A percentile compares a stretch with the other conserved stretches of the same genome.
phyloP scores from a whole-genome alignment of 1,284 basidiomycete genomes.

The Phellinidium pouzarii region DNA sequence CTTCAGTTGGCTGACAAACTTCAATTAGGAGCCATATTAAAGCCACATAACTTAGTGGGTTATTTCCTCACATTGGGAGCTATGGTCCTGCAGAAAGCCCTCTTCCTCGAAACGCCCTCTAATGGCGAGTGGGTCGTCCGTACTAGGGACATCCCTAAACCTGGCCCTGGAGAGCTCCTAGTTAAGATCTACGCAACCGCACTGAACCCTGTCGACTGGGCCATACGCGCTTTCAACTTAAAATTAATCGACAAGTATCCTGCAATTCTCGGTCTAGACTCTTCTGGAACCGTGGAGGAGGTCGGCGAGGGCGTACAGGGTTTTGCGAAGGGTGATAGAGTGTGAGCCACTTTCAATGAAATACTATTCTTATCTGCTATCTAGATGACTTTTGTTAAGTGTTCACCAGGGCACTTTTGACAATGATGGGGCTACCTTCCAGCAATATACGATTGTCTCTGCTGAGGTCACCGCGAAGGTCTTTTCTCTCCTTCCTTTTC shows the following conservation, averaged over 20 bases:
- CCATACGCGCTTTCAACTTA: slow-evolving; percentile 28
- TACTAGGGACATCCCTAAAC: slow-evolving; percentile 23
- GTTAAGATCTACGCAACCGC: slow-evolving; percentile 36
- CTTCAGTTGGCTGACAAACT: too few relatives aligned
- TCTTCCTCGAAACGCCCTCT: slow-evolving; percentile 18
- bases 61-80: too few relatives aligned
- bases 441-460: slow-evolving; percentile 40
- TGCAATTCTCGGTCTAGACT: slow-evolving; percentile 48
- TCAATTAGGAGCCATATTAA: too few relatives aligned
- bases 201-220: slow-evolving; percentile 38
- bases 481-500: slow-evolving; percentile 16
- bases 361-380: background rate
- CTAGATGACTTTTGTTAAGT: slow-evolving; percentile 25
- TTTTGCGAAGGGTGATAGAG: slow-evolving; percentile 49
- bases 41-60: too few relatives aligned
- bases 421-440: slow-evolving; percentile 37
- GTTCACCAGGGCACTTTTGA: slow-evolving; percentile 35
- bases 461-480: slow-evolving; percentile 40
- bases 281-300: slow-evolving; percentile 47
- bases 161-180: slow-evolving; percentile 35
- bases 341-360: slow-evolving; percentile 33
- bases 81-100: slow-evolving; percentile 15
- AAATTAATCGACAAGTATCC: slow-evolving; percentile 31
- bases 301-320: slow-evolving; percentile 45
- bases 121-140: slow-evolving; percentile 24